Conservation (phyloP, 805 yeast species). For the Yueomyces sp. region DNA sequence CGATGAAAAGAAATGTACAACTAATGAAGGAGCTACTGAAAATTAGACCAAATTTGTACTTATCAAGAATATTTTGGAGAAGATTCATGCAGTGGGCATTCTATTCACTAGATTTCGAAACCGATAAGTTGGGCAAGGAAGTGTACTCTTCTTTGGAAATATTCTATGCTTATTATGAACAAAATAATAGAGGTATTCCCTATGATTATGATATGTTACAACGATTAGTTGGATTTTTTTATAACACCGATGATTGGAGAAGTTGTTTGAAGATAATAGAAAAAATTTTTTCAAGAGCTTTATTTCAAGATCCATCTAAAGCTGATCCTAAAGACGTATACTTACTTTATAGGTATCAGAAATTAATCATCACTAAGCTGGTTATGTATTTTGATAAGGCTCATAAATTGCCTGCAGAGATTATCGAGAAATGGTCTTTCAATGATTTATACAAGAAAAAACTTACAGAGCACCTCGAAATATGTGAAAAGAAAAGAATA, state of each 20-base stretch:
- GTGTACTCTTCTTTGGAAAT: conserved; percentile 7
- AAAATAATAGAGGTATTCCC: conserved; percentile 1
- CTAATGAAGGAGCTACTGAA: too few relatives aligned
- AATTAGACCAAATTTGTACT: too few relatives aligned
- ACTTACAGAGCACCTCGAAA: conserved; percentile 6
- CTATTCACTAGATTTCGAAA: too few relatives aligned
- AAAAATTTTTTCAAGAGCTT: not conserved
- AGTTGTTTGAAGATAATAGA: conserved; percentile 9
- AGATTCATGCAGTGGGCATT: too few relatives aligned
- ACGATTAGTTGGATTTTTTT: conserved; percentile 8
- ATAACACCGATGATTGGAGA: conserved; percentile 7
- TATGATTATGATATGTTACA: conserved; percentile 9
- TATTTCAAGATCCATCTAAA: not conserved
- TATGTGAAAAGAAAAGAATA: conserved; percentile 1
- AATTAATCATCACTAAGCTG: conserved; percentile 2
- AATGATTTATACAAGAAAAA: conserved; percentile 4
- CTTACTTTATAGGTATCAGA: conserved; percentile 11
- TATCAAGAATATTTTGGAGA: too few relatives aligned
- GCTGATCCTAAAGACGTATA: conserved; percentile 2
- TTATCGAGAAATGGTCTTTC: conserved; percentile 14
- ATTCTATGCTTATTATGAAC: conserved; percentile 15
- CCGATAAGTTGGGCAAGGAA: not conserved
- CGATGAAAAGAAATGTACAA: too few relatives aligned
- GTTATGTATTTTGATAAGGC: conserved; percentile 1
- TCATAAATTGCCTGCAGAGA: conserved; percentile 1